phyloP scores from a whole-genome alignment of 768 basidiomycete genomes.

The Phallus indusiatus region DNA sequence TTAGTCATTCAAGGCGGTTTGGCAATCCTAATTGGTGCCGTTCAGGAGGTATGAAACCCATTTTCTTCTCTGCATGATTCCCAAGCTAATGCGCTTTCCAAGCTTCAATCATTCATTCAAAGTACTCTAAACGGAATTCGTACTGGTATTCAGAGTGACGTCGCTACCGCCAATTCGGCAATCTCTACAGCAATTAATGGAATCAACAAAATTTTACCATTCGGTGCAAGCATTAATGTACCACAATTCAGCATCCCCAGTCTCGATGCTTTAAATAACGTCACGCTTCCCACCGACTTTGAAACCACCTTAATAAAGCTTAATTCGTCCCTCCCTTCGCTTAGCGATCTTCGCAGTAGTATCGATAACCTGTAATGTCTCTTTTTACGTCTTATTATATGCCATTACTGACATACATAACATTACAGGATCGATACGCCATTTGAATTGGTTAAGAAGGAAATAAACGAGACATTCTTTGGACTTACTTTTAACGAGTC shows the following conservation, averaged over 20 bases:
- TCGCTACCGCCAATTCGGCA: slow-evolving; percentile 55
- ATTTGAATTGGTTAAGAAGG: slow-evolving; percentile 78
- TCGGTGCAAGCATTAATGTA: slow-evolving; percentile 48
- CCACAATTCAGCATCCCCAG: slow-evolving; percentile 72
- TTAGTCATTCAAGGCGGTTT: slow-evolving; percentile 77
- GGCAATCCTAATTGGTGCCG: slow-evolving; percentile 69
- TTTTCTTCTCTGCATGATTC: slow-evolving; percentile 8
- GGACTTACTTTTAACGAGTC: slow-evolving; percentile 65
- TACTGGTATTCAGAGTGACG: slow-evolving; percentile 64
- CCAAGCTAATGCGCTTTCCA: slow-evolving; percentile 28
- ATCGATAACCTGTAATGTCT: slow-evolving; percentile 51
- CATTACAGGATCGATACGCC: slow-evolving; percentile 63
- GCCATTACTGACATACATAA: slow-evolving; percentile 1
- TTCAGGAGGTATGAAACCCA: slow-evolving; percentile 55
- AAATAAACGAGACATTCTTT: slow-evolving; percentile 80
- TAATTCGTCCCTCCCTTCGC: slow-evolving; percentile 72
- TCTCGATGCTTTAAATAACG: slow-evolving; percentile 62
- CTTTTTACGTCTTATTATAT: not conserved
- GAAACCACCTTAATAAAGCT: slow-evolving; percentile 62
- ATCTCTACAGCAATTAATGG: slow-evolving; percentile 54
- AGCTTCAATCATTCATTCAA: slow-evolving; percentile 56
- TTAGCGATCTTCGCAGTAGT: slow-evolving; percentile 61
- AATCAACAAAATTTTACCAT: slow-evolving; percentile 71
- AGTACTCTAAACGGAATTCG: slow-evolving; percentile 49
- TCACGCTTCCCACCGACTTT: slow-evolving; percentile 73